phyloP scores from a whole-genome alignment of 805 yeast species.

The Wickerhamiella kurtzmanii region DNA sequence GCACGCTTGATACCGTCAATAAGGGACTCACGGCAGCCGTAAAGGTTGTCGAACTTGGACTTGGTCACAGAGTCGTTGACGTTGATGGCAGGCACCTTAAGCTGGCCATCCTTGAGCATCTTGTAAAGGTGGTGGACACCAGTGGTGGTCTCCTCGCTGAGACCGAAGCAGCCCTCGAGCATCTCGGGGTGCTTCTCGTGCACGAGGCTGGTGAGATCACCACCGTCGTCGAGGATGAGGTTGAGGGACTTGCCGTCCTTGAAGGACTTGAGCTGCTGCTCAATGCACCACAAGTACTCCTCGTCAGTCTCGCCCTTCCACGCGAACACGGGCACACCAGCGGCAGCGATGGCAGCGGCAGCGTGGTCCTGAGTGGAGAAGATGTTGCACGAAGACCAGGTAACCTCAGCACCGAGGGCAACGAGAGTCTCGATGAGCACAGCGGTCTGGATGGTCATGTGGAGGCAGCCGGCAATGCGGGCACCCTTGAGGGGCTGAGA shows the following conservation, averaged over 20 bases:
- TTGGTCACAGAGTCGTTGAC: constrained; percentile 98
- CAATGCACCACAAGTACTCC: constrained; percentile 98
- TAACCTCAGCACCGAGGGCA: constrained; percentile 98
- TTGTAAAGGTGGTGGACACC: constrained; percentile 99
- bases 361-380: constrained; percentile 99
- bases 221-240: constrained; percentile 98
- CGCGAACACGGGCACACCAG: constrained; percentile 98
- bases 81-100: constrained; percentile 98
- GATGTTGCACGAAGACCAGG: constrained; percentile 99
- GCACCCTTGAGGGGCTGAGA: constrained; percentile 97
- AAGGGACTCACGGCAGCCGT: constrained; percentile 98
- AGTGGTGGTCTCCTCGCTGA: constrained; percentile 98
- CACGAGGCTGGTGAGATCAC: constrained; percentile 91
- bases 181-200: constrained; percentile 97
- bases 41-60: constrained; percentile 97
- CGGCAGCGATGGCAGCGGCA: constrained; percentile 98
- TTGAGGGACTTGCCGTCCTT: constrained; percentile 89
- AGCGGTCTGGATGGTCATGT: constrained; percentile 99
- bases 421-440: constrained; percentile 93
- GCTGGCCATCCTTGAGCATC: constrained; percentile 73
- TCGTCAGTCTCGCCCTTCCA: constrained; percentile 99
- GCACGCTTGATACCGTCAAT: constrained; percentile 99
- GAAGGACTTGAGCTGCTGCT: constrained; percentile 97
- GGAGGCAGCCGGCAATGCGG: constrained; percentile 96
- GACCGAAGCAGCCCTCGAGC: constrained; percentile 88